Evolutionary conservation across 768 basidiomycete species (phyloP).

Genomic region (Lentinula lateritia): DNA sequence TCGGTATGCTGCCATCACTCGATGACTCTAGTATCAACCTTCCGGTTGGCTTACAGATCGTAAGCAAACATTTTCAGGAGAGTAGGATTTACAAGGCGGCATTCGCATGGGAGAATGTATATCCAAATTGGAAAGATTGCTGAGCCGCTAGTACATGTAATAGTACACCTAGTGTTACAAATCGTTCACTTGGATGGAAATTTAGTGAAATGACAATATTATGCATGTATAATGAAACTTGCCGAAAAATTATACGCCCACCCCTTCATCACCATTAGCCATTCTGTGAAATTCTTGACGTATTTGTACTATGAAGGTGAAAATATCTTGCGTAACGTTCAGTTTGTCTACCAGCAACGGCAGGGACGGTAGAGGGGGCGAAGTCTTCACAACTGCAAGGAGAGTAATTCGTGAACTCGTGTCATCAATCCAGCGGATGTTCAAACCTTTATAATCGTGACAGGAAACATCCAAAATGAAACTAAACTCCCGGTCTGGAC

Average conservation of each 20-base stretch:
- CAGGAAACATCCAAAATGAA: constrained; percentile 72
- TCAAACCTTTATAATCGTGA: constrained; percentile 59
- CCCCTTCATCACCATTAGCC: neutral
- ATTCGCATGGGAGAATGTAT: constrained; percentile 1
- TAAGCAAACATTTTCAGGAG: constrained; percentile 3
- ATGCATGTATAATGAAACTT: too few species aligned
- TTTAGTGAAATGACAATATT: neutral
- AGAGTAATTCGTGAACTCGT: neutral
- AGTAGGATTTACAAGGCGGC: neutral
- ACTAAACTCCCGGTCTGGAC: constrained; percentile 59
- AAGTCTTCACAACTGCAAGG: constrained; percentile 68
- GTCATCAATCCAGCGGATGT: neutral
- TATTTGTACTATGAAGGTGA: constrained; percentile 62
- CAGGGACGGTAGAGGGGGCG: constrained; percentile 62
- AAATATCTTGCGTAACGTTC: constrained; percentile 66
- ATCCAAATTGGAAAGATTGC: neutral
- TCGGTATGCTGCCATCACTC: constrained; percentile 4
- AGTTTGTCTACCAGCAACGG: constrained; percentile 65
- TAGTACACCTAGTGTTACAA: too few species aligned
- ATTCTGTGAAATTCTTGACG: constrained; percentile 40
- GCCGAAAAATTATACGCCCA: neutral
- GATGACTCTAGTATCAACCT: constrained; percentile 1
- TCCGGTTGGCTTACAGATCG: constrained; percentile 3
- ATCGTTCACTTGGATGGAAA: neutral
- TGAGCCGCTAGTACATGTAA: neutral